Evolutionary conservation across 2,329 filamentous ascomycete species (phyloP).

Genomic region (Fusarium buharicum): DNA sequence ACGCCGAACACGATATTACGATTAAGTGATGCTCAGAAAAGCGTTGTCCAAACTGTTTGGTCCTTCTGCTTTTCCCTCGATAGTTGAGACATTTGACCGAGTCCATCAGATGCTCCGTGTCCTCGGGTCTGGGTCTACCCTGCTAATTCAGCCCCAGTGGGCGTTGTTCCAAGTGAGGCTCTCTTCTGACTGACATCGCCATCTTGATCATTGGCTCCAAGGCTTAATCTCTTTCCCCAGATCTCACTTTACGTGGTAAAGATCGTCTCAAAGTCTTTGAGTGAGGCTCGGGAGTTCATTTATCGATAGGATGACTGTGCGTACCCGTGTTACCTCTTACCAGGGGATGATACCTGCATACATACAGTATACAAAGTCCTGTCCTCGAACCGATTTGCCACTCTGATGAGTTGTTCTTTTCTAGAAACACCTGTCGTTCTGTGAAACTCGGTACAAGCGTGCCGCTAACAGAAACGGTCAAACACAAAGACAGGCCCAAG

Average conservation of each 20-base stretch:
- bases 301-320: slow-evolving; percentile 1
- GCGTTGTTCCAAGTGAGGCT: slow-evolving; percentile 15
- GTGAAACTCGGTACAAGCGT: slow-evolving; percentile 11
- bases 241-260: slow-evolving; percentile 10
- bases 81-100: background rate
- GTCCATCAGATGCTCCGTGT: slow-evolving; percentile 7
- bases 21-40: no score
- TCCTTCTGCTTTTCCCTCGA: no score
- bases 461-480: background rate
- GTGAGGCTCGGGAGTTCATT: slow-evolving; percentile 16
- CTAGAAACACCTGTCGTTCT: slow-evolving; percentile 26
- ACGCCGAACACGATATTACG: slow-evolving; percentile 22
- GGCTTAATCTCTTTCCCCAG: background rate
- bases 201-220: slow-evolving; percentile 7
- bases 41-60: no score
- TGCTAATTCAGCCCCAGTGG: slow-evolving; percentile 8
- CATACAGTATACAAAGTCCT: no score
- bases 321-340: slow-evolving; percentile 2
- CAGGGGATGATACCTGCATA: slow-evolving; percentile 14
- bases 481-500: slow-evolving; percentile 4
- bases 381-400: slow-evolving; percentile 23
- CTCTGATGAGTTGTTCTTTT: slow-evolving; percentile 31
- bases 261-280: slow-evolving; percentile 12
- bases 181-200: background rate
- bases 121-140: slow-evolving; percentile 5